Conservation (phyloP, 2,329 filamentous ascomycete species). For the Plectosphaerella cucumerina region DNA sequence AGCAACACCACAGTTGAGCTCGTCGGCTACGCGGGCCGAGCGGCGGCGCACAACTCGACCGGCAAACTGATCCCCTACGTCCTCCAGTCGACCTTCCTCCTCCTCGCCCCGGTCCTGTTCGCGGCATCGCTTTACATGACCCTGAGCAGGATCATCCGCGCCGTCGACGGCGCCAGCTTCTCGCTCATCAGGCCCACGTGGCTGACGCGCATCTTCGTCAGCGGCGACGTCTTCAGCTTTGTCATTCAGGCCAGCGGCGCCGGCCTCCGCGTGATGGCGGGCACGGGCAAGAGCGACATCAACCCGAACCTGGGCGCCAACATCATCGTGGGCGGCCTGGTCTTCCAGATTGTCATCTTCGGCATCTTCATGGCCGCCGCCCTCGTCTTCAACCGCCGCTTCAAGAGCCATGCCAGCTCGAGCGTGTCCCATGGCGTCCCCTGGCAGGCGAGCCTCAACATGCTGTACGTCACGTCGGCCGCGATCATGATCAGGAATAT, state of each 20-base stretch:
- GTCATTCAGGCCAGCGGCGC: conserved; percentile 23
- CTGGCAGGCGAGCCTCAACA: conserved; percentile 19
- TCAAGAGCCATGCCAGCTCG: conserved; percentile 14
- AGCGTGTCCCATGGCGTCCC: conserved; percentile 17
- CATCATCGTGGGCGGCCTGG: conserved; percentile 48
- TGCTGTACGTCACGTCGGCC: conserved; percentile 19
- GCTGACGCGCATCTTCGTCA: conserved; percentile 27
- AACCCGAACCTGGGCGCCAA: conserved; percentile 31
- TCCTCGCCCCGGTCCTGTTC: conserved; percentile 39
- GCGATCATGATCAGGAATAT: conserved; percentile 34
- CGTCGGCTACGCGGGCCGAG: conserved; percentile 33
- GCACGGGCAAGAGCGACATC: conserved; percentile 12
- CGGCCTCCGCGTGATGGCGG: conserved; percentile 18
- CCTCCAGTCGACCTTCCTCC: conserved; percentile 32
- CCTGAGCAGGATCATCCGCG: conserved; percentile 30
- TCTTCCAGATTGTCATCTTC: conserved; percentile 53
- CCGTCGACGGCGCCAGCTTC: conserved; percentile 16
- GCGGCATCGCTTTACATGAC: conserved; percentile 43
- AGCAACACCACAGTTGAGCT: conserved; percentile 21
- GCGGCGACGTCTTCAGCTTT: conserved; percentile 23
- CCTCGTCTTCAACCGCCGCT: conserved; percentile 36
- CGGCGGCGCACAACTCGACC: conserved; percentile 28
- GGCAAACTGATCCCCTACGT: conserved; percentile 32
- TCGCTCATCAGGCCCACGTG: conserved; percentile 16
- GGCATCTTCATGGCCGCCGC: conserved; percentile 44